Base-by-base conservation (phyloP, 805 yeast genomes). In the Cyberlindnera subsufficiens region DNA sequence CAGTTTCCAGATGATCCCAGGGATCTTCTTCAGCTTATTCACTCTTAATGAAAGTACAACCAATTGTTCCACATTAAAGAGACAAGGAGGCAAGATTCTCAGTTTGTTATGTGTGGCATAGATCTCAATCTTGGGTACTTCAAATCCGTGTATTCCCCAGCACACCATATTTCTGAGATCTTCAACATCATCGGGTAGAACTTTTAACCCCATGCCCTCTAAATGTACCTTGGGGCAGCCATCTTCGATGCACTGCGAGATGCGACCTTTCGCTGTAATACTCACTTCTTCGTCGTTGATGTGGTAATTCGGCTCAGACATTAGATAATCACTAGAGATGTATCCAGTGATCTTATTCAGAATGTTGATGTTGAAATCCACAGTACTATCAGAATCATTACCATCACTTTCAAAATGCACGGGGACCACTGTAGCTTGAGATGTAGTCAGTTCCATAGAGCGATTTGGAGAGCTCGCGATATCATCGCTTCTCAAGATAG, bases 141-240 rank as follows among this genome's bases (percentile, higher is more conserved):
- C 54, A 5, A 69, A 55, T 0, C 66, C 68, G 9, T 51, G 49
- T 1, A 52, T 46, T 5, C 60, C 64, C 47, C 68, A 69, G 43
- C 71, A 68, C n/a, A 78, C 79, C 51, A 78, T 58, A 42, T 78
- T 69, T 51, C 75, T 69, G 48, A 80, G 61, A 54, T 80, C 86
- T 39, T 70, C 71, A 25, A 80, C 67, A 48, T 78, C 82, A 40
- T 75, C 78, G 1, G 86, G 85, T 3, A 80, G 56, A 6, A 69
- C 69, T 10, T 61, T 64, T 32, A 80, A 59, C 0, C 67, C 69
- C 58, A 77, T 54, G 14, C 68, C 60, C 40, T 78, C 82, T 22
- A 80, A 52, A 42, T 69, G 60, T 3, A 80, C 62, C n/a, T 54
- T 62, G 1, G 76, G 66, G 8, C 55, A 48, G 6, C 69, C 67